Conservation (phyloP, 192 early-diverging fungal species). For the Haplosporangium gracile region DNA sequence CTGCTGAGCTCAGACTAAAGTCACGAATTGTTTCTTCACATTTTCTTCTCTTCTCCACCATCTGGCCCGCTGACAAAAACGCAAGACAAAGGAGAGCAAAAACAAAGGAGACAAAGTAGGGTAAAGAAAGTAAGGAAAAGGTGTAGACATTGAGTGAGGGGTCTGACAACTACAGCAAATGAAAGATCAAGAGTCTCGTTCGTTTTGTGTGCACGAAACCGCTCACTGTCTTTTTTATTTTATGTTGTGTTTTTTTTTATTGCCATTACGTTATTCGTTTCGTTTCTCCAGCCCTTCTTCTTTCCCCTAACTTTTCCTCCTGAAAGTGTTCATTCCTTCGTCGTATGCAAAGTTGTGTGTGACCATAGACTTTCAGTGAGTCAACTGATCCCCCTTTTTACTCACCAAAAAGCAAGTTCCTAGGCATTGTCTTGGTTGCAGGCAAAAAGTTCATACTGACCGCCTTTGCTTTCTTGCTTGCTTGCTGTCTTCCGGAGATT, state of each 20-base stretch:
- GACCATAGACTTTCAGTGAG: slow-evolving; percentile 4
- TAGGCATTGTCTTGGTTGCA: neutral
- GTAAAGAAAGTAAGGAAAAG: neutral
- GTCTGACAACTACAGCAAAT: neutral
- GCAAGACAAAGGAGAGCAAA: neutral
- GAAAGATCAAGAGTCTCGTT: neutral
- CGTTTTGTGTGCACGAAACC: neutral
- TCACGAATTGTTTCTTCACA: neutral
- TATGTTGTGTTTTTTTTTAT: neutral
- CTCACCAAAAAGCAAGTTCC: too few species aligned
- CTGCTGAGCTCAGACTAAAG: neutral
- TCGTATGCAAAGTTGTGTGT: neutral
- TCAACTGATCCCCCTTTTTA: neutral
- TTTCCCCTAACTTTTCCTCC: neutral
- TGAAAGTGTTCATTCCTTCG: neutral
- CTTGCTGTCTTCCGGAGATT: neutral
- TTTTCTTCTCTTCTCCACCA: neutral
- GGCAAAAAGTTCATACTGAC: neutral
- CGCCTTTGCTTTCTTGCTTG: neutral
- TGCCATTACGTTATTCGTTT: neutral
- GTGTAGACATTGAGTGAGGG: neutral
- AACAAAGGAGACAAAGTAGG: neutral
- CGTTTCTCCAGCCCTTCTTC: neutral
- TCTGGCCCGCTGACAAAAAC: neutral
- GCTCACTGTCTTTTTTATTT: neutral